phyloP scores from a whole-genome alignment of 345 rosid genomes.

The Lumnitzera littorea region DNA sequence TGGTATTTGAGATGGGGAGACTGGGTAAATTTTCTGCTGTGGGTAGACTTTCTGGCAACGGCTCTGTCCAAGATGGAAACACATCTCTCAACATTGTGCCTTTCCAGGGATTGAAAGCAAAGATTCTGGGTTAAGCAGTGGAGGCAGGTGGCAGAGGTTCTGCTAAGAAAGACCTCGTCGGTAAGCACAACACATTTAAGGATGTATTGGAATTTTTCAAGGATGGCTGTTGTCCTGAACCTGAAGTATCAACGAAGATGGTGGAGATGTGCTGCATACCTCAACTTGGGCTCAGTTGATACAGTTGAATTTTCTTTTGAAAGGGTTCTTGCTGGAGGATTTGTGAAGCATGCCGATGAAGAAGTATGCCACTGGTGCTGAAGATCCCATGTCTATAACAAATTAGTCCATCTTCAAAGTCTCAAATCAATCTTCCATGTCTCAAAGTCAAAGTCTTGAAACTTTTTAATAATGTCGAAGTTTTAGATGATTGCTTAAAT shows the following conservation, averaged over 20 bases:
- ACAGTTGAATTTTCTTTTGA: constrained; percentile 71
- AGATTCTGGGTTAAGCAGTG: constrained; percentile 60
- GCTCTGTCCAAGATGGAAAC: constrained; percentile 5
- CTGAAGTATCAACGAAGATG: constrained; percentile 59
- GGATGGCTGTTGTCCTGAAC: constrained; percentile 39
- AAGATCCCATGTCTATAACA: constrained; percentile 25
- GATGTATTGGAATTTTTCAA: constrained; percentile 74
- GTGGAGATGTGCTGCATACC: constrained; percentile 54
- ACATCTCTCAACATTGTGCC: constrained; percentile 36
- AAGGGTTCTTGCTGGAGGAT: constrained; percentile 87
- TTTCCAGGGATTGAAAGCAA: constrained; percentile 60
- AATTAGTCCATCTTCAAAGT: no score
- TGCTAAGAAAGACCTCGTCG: constrained; percentile 81
- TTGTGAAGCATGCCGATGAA: constrained; percentile 66
- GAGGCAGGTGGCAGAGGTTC: constrained; percentile 98
- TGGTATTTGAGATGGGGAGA: constrained; percentile 65
- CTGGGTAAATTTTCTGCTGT: constrained; percentile 59
- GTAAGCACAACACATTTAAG: constrained; percentile 73
- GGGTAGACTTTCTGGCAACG: constrained; percentile 27
- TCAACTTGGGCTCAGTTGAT: constrained; percentile 69
- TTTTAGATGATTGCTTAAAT: no score
- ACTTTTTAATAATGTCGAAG: no score
- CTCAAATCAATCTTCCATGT: no score
- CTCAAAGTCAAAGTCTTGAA: no score
- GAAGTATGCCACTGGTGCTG: constrained; percentile 29